Percentiles rank a stretch among this genome's conserved stretches.
Conservation (phyloP, 805 yeast species). For the Saccharomyces kudriavzevii region DNA sequence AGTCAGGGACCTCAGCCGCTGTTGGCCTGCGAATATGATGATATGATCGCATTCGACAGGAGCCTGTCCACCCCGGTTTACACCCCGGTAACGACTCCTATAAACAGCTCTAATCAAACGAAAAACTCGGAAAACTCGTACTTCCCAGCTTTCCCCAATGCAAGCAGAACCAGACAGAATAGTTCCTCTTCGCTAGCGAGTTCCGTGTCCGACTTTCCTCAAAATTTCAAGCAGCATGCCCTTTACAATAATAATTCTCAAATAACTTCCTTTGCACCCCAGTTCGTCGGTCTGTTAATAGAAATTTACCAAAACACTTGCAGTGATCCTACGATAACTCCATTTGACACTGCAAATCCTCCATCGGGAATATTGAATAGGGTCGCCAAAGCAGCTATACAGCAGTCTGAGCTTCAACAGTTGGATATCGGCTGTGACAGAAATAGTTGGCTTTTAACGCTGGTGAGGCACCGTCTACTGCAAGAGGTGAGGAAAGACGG, state of each 20-base stretch:
- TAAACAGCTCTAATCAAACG: background rate
- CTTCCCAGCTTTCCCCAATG: background rate
- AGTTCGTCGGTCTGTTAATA: constrained; percentile 40
- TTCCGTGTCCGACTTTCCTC: constrained; percentile 20
- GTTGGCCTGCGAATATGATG: background rate
- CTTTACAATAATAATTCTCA: background rate
- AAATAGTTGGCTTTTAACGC: constrained; percentile 31
- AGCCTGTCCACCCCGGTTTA: background rate
- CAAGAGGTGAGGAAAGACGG: constrained; percentile 27
- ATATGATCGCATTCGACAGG: background rate
- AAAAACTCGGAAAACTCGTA: background rate
- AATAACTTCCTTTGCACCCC: constrained; percentile 20
- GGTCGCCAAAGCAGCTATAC: constrained; percentile 49
- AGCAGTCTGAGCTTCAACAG: constrained; percentile 27
- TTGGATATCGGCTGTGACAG: constrained; percentile 34
- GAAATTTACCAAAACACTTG: constrained; percentile 42
- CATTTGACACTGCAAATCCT: constrained; percentile 56
- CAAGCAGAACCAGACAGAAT: constrained; percentile 9
- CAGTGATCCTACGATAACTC: constrained; percentile 55
- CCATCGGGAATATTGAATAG: constrained; percentile 59
- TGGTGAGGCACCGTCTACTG: constrained; percentile 34
- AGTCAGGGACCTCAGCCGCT: background rate
- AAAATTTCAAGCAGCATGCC: constrained; percentile 7
- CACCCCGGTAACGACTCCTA: background rate
- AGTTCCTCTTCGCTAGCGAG: constrained; percentile 26